These are phyloP conservation scores for Singerocomus rubriflavus DNA, from an alignment of 1,284 basidiomycete species.

Conservation along the genomic window DNA sequence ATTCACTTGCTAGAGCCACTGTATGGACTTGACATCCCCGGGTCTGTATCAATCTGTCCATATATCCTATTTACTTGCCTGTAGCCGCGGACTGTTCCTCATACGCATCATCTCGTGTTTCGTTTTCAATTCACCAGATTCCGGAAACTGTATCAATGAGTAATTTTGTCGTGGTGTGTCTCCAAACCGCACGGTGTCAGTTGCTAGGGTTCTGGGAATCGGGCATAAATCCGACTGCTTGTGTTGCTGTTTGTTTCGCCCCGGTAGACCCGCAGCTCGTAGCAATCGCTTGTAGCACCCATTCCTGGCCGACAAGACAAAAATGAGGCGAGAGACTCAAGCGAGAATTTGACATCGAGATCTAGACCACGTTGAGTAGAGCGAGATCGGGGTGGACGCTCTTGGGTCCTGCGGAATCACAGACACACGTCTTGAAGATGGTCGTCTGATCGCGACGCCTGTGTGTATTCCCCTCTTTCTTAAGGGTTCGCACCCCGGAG, in stretches of 20 bases:
- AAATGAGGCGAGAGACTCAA: constrained; percentile 29
- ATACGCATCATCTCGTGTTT: constrained; percentile 29
- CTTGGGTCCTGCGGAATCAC: constrained; percentile 7
- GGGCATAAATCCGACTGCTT: constrained; percentile 23
- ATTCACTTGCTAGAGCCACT: constrained; percentile 29
- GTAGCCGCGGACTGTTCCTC: constrained; percentile 31
- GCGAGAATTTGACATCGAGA: constrained; percentile 29
- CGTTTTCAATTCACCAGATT: constrained; percentile 14
- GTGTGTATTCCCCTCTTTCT: constrained; percentile 21
- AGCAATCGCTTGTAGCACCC: constrained; percentile 22
- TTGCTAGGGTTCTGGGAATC: constrained; percentile 29
- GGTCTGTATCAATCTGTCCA: constrained; percentile 31
- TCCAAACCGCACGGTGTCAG: constrained; percentile 28
- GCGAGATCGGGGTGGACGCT: constrained; percentile 17
- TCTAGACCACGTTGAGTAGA: constrained; percentile 25
- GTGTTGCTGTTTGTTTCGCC: constrained; percentile 24
- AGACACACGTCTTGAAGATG: constrained; percentile 1
- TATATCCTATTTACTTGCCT: constrained; percentile 32
- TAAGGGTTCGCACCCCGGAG: constrained; percentile 14
- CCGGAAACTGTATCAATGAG: constrained; percentile 14
- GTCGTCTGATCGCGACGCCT: constrained; percentile 12
- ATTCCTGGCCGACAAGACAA: constrained; percentile 18
- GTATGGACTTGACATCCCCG: constrained; percentile 33
- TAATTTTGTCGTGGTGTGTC: constrained; percentile 20
- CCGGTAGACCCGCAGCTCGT: constrained; percentile 33